Conservation (phyloP, 768 basidiomycete species). For the Termitomyces sp. region DNA sequence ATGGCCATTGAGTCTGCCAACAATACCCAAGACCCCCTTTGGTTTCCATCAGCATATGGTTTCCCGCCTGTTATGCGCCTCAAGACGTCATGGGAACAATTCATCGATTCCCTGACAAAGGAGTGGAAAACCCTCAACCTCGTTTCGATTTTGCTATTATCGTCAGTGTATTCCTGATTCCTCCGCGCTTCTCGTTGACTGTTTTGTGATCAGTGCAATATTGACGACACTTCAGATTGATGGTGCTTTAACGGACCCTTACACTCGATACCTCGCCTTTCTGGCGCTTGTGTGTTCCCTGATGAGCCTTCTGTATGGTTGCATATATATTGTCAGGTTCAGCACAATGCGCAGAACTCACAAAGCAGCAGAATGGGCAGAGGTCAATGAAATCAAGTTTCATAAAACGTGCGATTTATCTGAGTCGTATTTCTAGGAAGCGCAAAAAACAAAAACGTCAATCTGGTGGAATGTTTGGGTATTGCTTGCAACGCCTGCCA, state of each 20-base stretch:
- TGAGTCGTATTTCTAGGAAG: slow-evolving; percentile 49
- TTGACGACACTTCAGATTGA: slow-evolving; percentile 21
- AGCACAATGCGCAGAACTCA: slow-evolving; percentile 59
- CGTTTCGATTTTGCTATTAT: no score
- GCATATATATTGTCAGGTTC: slow-evolving; percentile 60
- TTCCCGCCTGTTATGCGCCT: slow-evolving; percentile 44
- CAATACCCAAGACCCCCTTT: no score
- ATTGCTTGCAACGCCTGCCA: slow-evolving; percentile 56
- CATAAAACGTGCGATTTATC: no score
- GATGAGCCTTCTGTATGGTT: slow-evolving; percentile 58
- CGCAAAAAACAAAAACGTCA: slow-evolving; percentile 33
- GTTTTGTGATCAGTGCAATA: no score
- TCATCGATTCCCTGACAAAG: slow-evolving; percentile 18
- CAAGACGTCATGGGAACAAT: slow-evolving; percentile 32
- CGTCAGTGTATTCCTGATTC: no score
- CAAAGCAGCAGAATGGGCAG: slow-evolving; percentile 60
- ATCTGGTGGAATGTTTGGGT: slow-evolving; percentile 62
- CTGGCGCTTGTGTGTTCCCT: slow-evolving; percentile 53
- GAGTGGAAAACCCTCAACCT: slow-evolving; percentile 22
- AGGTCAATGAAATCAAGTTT: slow-evolving; percentile 28
- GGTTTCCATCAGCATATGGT: no score
- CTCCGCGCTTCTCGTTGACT: background rate
- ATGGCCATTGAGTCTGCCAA: no score
- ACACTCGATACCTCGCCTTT: slow-evolving; percentile 48
- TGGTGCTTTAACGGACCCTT: slow-evolving; percentile 41